Evolutionary conservation across 495 filamentous ascomycete species (phyloP).

Genomic region (Penicillium mononematosum): DNA sequence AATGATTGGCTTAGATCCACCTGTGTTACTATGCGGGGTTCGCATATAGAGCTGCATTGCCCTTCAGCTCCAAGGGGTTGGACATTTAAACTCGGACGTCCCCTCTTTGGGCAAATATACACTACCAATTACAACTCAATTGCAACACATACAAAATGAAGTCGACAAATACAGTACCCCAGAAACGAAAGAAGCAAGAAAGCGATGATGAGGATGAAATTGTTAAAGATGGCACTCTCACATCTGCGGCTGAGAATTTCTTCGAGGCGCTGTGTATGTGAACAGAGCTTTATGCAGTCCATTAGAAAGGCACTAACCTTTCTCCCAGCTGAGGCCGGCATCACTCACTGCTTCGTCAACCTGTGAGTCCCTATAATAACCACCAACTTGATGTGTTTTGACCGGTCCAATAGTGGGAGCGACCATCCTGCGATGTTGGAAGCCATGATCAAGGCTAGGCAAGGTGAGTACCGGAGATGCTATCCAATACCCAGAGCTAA

Average conservation of each 20-base stretch:
- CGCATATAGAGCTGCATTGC: not conserved
- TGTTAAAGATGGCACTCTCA: conserved; percentile 7
- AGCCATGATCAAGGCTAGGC: conserved; percentile 79
- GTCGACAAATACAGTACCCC: not conserved
- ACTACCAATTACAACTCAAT: not conserved
- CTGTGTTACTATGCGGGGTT: not conserved
- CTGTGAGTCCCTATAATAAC: conserved; percentile 14
- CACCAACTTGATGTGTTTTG: not conserved
- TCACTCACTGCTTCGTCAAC: conserved; percentile 28
- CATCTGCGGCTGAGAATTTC: conserved; percentile 24
- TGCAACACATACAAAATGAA: not conserved
- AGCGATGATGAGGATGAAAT: conserved; percentile 11
- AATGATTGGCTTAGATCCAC: no score
- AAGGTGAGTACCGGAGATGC: conserved; percentile 7
- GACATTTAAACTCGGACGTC: not conserved
- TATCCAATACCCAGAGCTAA: not conserved
- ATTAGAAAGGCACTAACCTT: conserved; percentile 3
- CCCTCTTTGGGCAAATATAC: not conserved
- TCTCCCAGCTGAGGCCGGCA: conserved; percentile 21
- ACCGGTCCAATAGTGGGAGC: conserved; percentile 51
- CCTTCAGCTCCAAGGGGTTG: not conserved
- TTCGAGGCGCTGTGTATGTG: conserved; percentile 25
- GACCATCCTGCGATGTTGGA: conserved; percentile 89
- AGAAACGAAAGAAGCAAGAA: conserved; percentile 3
- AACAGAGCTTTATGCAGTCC: not conserved